Base-by-base conservation (phyloP, 2,329 filamentous ascomycete species). In the Talaromyces sp. region DNA sequence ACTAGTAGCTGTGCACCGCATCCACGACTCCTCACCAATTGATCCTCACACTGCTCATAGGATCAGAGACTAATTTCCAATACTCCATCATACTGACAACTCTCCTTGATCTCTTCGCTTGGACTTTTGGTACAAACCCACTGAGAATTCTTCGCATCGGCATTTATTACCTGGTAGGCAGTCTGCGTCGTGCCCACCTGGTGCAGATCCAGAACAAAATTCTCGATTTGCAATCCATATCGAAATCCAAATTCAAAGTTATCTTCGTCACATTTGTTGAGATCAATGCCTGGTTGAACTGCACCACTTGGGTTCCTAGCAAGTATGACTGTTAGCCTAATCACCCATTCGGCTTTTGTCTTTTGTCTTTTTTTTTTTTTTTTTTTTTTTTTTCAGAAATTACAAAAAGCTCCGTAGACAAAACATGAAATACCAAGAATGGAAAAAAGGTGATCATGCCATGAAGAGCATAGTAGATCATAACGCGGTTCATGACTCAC, bases 161-260 rank as follows among this genome's bases (percentile, higher is more conserved):
- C 40, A 41, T 40, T 46, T 6, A 57, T 22, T 3, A 54, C 48
- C 16, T 46, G 40, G 17, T 50, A 54, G 1, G 27, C 51, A 1
- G 30, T 42, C 40, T 42, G 37, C 2, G 47, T 24, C 6, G 32
- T 44, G 33, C 24, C 24, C 1, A 48, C 40, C n/a, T 32, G 44
- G n/a, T 49, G 19, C 32, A 55, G 19, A 32, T 51, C 53, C 7
- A 58, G 19, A 3, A 36, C 27, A 14, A 58, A 58, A 10, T 35
- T 24, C 46, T 58, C 54, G 13, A 58, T 54, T 40, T 56, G 46
- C 5, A 58, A 39, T 1, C 56, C 54, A 20, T 58, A 58, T 16
- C 56, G 56, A 43, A 56, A 54, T n/a, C 50, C 54, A 37, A 58
- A 58, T 27, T 52, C 33, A n/a, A 49, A 56, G 2, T 47, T 27